A percentile compares a stretch with the other conserved stretches of the same genome.
Evolutionary conservation across 225 moss, liverwort and hornwort genomes (phyloP).

Genomic region (Neckera pumila): DNA sequence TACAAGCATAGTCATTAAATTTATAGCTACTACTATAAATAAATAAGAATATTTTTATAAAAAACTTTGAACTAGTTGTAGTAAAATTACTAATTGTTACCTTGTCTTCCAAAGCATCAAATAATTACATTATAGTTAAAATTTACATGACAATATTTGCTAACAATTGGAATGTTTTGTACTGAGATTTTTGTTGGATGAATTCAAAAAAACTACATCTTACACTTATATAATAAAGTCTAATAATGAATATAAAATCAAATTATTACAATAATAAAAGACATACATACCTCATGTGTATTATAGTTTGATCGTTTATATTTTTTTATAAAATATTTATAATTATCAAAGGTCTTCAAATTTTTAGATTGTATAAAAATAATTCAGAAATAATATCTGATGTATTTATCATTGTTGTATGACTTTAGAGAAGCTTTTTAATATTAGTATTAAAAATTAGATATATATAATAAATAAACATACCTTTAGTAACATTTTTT

Average conservation of each 20-base stretch:
- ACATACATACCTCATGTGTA: not conserved
- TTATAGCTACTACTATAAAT: not conserved
- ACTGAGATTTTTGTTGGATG: not conserved
- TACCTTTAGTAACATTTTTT: constrained; percentile 78
- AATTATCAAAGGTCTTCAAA: not conserved
- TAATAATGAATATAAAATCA: not conserved
- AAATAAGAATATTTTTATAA: not conserved
- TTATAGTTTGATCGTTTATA: not conserved
- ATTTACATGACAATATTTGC: not conserved
- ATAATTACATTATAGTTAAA: not conserved
- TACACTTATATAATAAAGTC: not conserved
- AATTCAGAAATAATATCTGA: too few species aligned
- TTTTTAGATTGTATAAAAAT: too few species aligned
- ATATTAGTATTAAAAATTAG: too few species aligned
- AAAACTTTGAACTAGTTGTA: not conserved
- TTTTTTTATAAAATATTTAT: too few species aligned
- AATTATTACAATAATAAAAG: rapidly evolving
- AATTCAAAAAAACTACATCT: rapidly evolving
- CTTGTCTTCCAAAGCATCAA: not conserved
- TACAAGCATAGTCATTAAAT: not conserved
- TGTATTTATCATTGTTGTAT: not conserved
- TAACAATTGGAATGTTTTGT: rapidly evolving
- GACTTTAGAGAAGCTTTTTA: rapidly evolving
- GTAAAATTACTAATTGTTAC: not conserved
- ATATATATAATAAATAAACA: too few species aligned